Conservation (phyloP, 192 early-diverging fungal species). For the Rhizophagus sp. region DNA sequence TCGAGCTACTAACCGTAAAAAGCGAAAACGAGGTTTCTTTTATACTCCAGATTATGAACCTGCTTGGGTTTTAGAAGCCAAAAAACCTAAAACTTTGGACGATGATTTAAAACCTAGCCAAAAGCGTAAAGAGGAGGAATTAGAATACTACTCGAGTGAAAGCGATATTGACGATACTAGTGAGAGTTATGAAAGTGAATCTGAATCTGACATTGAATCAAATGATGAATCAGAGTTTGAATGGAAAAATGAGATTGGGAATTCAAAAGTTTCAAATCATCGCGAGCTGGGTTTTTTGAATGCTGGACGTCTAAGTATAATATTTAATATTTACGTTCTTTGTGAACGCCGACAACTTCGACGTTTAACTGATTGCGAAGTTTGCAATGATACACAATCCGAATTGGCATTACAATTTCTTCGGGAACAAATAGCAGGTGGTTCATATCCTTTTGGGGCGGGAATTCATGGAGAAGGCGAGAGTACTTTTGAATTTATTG, state of each 20-base stretch:
- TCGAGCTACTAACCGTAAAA: neutral
- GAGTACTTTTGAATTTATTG: slow-evolving; percentile 5
- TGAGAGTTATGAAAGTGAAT: neutral
- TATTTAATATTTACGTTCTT: slow-evolving; percentile 8
- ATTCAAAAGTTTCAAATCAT: neutral
- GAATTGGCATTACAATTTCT: neutral
- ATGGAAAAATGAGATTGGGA: neutral
- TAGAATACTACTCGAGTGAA: too few species aligned
- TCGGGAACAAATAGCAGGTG: slow-evolving; percentile 12
- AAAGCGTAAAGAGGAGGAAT: neutral
- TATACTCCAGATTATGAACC: neutral
- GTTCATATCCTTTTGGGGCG: slow-evolving; percentile 23
- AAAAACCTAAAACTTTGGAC: neutral
- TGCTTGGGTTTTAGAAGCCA: neutral
- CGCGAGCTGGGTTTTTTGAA: slow-evolving; percentile 14
- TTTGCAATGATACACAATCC: neutral
- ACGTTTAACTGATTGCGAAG: neutral
- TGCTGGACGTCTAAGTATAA: slow-evolving; percentile 7
- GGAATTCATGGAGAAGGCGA: slow-evolving; percentile 17
- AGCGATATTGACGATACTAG: neutral
- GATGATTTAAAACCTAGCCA: neutral
- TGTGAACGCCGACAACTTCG: neutral
- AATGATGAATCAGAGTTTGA: neutral
- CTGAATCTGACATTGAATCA: neutral
- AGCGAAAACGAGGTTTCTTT: neutral